These are phyloP conservation scores for Corchorus olitorius DNA, from an alignment of 345 rosid genomes.

Conservation along the genomic window DNA sequence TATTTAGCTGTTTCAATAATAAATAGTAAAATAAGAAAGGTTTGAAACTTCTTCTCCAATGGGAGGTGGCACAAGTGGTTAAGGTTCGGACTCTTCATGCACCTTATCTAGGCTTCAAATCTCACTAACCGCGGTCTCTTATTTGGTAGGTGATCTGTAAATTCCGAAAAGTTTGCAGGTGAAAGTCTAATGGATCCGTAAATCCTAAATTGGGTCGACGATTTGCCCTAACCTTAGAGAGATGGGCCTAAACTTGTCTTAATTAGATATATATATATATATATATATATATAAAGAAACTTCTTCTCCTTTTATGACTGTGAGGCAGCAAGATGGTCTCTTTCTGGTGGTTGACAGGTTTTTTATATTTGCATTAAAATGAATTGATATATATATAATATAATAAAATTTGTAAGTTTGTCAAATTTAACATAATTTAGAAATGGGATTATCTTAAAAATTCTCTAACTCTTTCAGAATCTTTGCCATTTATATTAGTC, in stretches of 20 bases:
- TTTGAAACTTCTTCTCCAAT: slow-evolving; percentile 7
- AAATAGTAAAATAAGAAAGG: slow-evolving; percentile 21
- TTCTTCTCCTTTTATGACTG: background rate
- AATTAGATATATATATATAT: no score
- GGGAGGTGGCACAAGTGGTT: no score
- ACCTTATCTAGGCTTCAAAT: no score
- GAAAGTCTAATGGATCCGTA: no score
- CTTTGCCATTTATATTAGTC: no score
- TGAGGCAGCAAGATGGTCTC: slow-evolving; percentile 5
- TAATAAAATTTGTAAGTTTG: background rate
- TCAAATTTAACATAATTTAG: background rate
- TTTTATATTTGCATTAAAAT: slow-evolving; percentile 7
- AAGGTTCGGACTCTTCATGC: no score
- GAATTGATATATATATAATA: background rate
- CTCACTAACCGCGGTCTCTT: no score
- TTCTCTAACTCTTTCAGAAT: background rate
- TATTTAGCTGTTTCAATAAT: background rate
- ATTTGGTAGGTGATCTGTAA: no score
- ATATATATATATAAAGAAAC: background rate
- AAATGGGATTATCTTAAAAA: background rate
- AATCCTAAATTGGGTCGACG: no score
- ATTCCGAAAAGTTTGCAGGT: no score
- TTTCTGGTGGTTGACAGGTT: background rate
- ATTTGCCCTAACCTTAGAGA: no score
- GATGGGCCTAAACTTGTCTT: no score